Base-by-base conservation (phyloP, 192 early-diverging fungal species). In the Chytriomyces confervae region DNA sequence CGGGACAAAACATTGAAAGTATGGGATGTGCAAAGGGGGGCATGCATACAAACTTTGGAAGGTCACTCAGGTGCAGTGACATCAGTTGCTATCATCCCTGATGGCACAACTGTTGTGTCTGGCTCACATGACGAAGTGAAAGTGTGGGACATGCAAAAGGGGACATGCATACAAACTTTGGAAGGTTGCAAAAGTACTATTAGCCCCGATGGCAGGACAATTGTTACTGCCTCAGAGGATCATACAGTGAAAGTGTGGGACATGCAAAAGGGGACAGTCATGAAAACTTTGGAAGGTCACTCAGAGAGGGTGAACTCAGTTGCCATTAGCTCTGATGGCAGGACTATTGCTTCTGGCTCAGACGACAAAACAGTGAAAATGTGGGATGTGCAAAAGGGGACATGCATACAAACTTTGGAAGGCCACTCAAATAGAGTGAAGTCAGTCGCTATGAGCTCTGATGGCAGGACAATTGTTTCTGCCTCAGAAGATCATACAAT, bases 401-500 rank as follows among this genome's bases (percentile, higher is more conserved):
- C 36, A 36, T 36, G 61, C 44, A 57, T 57, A 2, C 8, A 45
- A 9, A 24, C 0, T 74, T 69, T 80, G 7, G 18, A 24, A 18
- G 75, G 78, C 1, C 81, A 82, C 48, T 69, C 51, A 29, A 5
- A 66, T 49, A 43, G 63, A 23, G 73, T 82, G 45, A n/a, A 5
- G 1, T 80, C 77, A 18, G 78, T 76, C 0, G 64, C 77, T 1
- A 47, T 93, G 77, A 91, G 89, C 72, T 84, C 89, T 7, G 92
- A 94, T 73, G 95, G 95, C 20, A 82, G 84, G 50, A 90, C 85
- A 44, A 91, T 97, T 49, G 92, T 94, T 13, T 93, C 92, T 66
- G 94, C 93, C 47, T 93, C 92, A 69, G 95, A 96, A 91, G 91
- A 76, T n/a, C n/a, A n/a, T n/a, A 94, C 93, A 18, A 73, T 95